phyloP scores from a whole-genome alignment of 1,284 basidiomycete species.

The Puccinia triticina region DNA sequence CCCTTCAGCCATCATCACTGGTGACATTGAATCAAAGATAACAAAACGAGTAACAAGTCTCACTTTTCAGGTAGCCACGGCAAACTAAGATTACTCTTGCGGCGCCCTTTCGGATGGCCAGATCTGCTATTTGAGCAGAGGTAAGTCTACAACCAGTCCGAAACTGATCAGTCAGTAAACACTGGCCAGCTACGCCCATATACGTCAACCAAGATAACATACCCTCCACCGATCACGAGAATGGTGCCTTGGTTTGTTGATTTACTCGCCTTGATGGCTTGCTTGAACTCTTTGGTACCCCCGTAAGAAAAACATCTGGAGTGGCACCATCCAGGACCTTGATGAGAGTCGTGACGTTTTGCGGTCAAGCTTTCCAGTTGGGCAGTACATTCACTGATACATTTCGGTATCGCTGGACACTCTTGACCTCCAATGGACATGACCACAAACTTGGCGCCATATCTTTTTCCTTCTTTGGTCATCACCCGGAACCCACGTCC shows the following conservation, averaged over 20 bases:
- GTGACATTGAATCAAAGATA: background rate
- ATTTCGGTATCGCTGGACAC: conserved; percentile 38
- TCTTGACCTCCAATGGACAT: conserved; percentile 51
- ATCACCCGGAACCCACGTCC: conserved; percentile 36
- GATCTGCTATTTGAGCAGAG: conserved; percentile 47
- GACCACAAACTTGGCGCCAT: conserved; percentile 47
- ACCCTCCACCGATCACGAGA: conserved; percentile 51
- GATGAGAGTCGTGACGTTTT: conserved; percentile 7
- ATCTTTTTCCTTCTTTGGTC: conserved; percentile 35
- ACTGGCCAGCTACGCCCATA: background rate
- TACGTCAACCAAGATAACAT: background rate
- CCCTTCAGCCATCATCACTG: background rate
- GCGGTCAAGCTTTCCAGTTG: background rate
- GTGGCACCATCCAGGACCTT: conserved; percentile 49
- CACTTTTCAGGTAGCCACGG: conserved; percentile 50
- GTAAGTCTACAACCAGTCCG: conserved; percentile 24
- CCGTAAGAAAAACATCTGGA: conserved; percentile 47
- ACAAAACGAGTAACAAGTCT: background rate
- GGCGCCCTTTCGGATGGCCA: conserved; percentile 48
- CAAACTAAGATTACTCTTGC: conserved; percentile 42
- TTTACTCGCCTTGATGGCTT: conserved; percentile 36
- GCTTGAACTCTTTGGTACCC: conserved; percentile 42
- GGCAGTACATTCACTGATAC: background rate
- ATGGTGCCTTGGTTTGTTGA: conserved; percentile 19
- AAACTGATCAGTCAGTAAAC: background rate